Evolutionary conservation across 164 flowering plant species (phyloP), one percentile per base, ranked within the genome.

Genomic region (Brasenia schreberi): DNA sequence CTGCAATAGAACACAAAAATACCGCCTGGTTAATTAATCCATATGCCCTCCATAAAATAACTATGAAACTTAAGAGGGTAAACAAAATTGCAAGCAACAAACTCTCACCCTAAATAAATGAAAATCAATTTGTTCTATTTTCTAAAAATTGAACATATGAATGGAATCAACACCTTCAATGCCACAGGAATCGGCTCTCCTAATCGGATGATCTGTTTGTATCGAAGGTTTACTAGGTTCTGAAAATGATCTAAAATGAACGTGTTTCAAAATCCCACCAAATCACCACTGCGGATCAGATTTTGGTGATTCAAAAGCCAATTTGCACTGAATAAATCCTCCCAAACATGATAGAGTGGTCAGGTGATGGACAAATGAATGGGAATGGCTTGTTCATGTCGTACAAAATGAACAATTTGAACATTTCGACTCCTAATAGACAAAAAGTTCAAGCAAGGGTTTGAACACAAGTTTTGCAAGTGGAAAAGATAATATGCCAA

Each of bases 1-100:
- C 97, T 91, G 89, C 69, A 77, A 17, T 49, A 49, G 73, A 19
- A 6, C 27, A 19, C 39, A 42, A 64, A 63, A 53, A 17, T 33
- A 33, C 39, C 39, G 39, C 39, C 39, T 33, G 39, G 4, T 1
- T 2, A 33, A 33, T 33, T 33, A 33, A 33, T 33, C 39, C 56
- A 49, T 9, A 14, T 9, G 7, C 56, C 16, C 16, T 49, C 10
- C 16, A 33, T 14, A 49, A 49, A 14, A 9, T 49, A 49, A 9
- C 56, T 49, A 49, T 5, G 16, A 49, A 49, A 49, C 56, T 3
- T 9, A 49, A 14, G 16, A 49, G 56, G 56, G 16, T 9, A 14
- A 14, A 9, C 56, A 33, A 33, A 49, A 49, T 14, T 49, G 9
- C 56, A 49, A 9, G 56, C 16, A 14, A 49, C 56, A 49, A 14